Evolutionary conservation across 108 stramenopile species (phyloP).

Genomic region (Parietichytrium sp.): DNA sequence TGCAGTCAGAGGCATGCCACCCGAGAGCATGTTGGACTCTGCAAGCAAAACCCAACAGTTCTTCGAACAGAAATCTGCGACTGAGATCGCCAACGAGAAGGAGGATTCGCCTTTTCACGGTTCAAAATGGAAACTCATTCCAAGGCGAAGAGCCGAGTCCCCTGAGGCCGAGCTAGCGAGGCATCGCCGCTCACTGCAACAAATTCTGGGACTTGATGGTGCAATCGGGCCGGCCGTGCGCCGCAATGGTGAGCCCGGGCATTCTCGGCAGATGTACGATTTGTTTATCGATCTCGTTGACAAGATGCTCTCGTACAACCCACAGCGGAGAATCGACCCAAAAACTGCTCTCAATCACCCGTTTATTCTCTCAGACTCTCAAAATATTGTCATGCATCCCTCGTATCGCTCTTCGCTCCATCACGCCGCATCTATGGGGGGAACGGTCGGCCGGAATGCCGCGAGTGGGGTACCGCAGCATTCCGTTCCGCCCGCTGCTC

Average conservation of each 20-base stretch:
- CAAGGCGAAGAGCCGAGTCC: not conserved
- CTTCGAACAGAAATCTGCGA: slow-evolving; percentile 2
- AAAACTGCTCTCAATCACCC: slow-evolving; percentile 81
- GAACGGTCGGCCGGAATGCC: no score
- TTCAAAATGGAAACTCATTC: not conserved
- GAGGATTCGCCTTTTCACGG: no score
- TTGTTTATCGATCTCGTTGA: slow-evolving; percentile 86
- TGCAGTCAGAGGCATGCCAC: slow-evolving; percentile 31
- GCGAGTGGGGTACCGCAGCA: no score
- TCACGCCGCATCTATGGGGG: no score
- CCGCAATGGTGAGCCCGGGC: slow-evolving; percentile 65
- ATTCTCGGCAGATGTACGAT: slow-evolving; percentile 74
- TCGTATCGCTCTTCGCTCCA: no score
- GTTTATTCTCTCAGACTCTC: slow-evolving; percentile 55
- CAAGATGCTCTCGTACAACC: slow-evolving; percentile 80
- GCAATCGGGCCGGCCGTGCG: slow-evolving; percentile 51
- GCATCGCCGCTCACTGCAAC: not conserved
- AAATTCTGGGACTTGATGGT: slow-evolving; percentile 44
- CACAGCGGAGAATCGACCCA: slow-evolving; percentile 73
- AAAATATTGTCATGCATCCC: no score
- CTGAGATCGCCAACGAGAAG: not conserved
- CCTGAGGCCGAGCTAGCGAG: not conserved
- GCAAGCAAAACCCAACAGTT: slow-evolving; percentile 38
- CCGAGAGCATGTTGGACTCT: slow-evolving; percentile 14
- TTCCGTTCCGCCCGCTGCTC: no score